Evolutionary conservation across 1,284 basidiomycete species (phyloP), one percentile per base, ranked within the genome.

Genomic region (Xanthoconium separans): DNA sequence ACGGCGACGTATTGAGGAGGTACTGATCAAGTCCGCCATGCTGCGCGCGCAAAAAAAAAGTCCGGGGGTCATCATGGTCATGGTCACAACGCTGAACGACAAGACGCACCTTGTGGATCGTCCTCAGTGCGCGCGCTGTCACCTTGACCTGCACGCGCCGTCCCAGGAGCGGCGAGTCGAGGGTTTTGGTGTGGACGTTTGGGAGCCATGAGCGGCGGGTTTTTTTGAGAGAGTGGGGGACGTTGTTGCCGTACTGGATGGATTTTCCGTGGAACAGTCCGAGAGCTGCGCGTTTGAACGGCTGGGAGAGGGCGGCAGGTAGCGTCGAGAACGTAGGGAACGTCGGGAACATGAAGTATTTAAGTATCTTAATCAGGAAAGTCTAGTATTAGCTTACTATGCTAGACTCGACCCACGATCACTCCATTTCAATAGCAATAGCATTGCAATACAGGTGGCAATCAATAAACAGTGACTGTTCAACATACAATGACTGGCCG

Each of bases 151-250:
- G 76, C 6, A 94, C 61, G 44, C 74, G 74, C 50, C 77, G 69
- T 30, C 78, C 80, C 41, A 93, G 70, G 2, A 82, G 70, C 16
- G 89, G 86, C 9, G 88, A 91, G 59, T 74, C 80, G 44, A 93
- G 62, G 3, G 83, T 80, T 69, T 92, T 91, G 54, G 75, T 75
- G 61, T 93, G 90, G 18, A 92, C 78, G 72, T 97, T 97, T 24
- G 94, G 91, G 27, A 91, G 75, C 94, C 94, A 97, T 43, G 84
- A 83, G 43, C 94, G 77, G 47, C 91, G 86, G n/a, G 95, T 95
- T 75, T 95, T 95, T 70, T 89, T 83, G 68, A 91, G 86, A 22
- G 93, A 96, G 72, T 92, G 89, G 0, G 94, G 93, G 49, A 95
- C 91, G 67, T 89, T 95, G 79, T 96, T 95, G 37, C 94, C 94